Percentiles rank a stretch among this genome's conserved stretches.
phyloP scores from a whole-genome alignment of 179 eudicot genomes.

The Kewa caespitosa region DNA sequence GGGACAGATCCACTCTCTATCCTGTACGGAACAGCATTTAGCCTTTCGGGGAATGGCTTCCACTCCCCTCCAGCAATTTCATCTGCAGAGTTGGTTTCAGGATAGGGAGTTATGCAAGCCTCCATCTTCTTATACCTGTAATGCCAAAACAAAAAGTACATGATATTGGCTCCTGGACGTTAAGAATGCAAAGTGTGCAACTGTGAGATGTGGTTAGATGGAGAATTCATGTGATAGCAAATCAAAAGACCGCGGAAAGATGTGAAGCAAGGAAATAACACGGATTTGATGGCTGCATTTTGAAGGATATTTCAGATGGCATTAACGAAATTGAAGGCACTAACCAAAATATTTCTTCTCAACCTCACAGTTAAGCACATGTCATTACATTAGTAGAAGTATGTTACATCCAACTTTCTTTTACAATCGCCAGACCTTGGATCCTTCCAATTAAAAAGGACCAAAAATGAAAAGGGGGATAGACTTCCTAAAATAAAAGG shows the following conservation, averaged over 20 bases:
- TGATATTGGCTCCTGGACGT: not conserved
- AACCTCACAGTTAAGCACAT: not conserved
- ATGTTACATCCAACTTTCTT: not conserved
- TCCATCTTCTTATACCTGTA: constrained; percentile 89
- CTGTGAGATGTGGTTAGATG: not conserved
- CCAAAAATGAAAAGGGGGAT: not conserved
- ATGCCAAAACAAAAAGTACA: not conserved
- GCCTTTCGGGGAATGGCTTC: constrained; percentile 77
- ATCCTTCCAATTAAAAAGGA: not conserved
- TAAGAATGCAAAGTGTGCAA: not conserved
- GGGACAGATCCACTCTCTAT: constrained; percentile 60
- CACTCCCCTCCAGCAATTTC: constrained; percentile 41
- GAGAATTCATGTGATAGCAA: not conserved
- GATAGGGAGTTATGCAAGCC: constrained; percentile 62
- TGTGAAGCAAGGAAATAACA: not conserved
- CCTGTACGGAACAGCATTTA: constrained; percentile 62
- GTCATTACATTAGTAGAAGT: not conserved
- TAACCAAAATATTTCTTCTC: not conserved
- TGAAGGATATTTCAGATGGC: not conserved
- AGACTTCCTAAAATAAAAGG: not conserved
- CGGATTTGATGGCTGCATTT: not conserved
- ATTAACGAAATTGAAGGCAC: not conserved
- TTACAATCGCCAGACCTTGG: not conserved
- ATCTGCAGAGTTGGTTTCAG: constrained; percentile 34
- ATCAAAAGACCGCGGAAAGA: not conserved